Percentiles rank a stretch among this genome's conserved stretches.
Conservation (phyloP, 306 rosid species). For the Chamaecrista fasciculata region DNA sequence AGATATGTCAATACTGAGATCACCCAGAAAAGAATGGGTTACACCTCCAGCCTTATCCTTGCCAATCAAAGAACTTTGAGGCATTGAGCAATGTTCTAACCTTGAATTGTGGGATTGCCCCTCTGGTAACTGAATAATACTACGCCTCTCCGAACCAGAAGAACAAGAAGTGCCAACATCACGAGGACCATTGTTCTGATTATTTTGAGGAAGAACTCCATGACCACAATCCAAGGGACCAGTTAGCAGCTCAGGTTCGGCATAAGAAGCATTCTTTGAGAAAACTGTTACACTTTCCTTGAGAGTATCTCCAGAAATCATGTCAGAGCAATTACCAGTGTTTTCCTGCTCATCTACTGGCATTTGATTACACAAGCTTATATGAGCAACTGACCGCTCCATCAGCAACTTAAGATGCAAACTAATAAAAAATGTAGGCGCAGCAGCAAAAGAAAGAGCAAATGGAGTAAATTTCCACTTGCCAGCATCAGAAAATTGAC, state of each 20-base stretch:
- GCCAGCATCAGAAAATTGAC: conserved; percentile 37
- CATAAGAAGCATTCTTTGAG: conserved; percentile 25
- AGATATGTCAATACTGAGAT: conserved; percentile 56
- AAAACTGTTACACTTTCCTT: conserved; percentile 35
- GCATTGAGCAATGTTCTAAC: conserved; percentile 27
- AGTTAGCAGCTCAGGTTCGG: conserved; percentile 26
- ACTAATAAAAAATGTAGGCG: conserved; percentile 62
- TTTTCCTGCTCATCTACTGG: conserved; percentile 37
- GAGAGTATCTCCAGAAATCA: conserved; percentile 12
- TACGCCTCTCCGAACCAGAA: conserved; percentile 20
- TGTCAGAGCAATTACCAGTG: conserved; percentile 34
- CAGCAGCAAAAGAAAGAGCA: conserved; percentile 62
- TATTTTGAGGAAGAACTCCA: conserved; percentile 28
- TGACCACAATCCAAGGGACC: conserved; percentile 31
- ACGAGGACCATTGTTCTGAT: conserved; percentile 27
- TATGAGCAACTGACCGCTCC: conserved; percentile 50
- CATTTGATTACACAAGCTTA: conserved; percentile 42
- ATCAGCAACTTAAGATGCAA: conserved; percentile 73
- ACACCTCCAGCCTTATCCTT: conserved; percentile 37
- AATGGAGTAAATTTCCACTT: conserved; percentile 50
- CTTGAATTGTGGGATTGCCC: conserved; percentile 32
- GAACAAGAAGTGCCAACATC: conserved; percentile 35
- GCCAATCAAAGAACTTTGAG: conserved; percentile 26
- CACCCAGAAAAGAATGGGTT: conserved; percentile 38
- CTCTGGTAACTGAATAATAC: conserved; percentile 27